phyloP scores from a whole-genome alignment of 495 filamentous ascomycete genomes.

The Penicillium riverlandense region DNA sequence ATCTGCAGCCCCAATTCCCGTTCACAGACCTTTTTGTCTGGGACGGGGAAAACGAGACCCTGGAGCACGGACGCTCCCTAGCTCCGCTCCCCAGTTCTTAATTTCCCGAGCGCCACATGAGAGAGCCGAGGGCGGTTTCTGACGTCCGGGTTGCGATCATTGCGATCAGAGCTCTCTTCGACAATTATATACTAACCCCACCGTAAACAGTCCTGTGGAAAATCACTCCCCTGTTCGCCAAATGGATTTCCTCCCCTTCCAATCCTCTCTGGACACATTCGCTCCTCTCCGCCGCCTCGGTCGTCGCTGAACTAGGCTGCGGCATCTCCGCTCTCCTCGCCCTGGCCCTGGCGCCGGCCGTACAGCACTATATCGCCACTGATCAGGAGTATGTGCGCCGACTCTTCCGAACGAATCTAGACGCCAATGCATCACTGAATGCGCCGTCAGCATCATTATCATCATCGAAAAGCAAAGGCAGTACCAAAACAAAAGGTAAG shows the following conservation, averaged over 20 bases:
- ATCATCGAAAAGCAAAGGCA: neutral
- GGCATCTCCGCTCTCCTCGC: constrained; percentile 76
- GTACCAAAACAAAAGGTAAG: neutral
- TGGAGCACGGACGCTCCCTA: neutral
- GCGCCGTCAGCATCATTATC: neutral
- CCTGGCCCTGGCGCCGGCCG: constrained; percentile 50
- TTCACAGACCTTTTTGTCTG: neutral
- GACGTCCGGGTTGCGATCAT: too few species aligned
- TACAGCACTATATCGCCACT: constrained; percentile 68
- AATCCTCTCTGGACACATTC: constrained; percentile 57
- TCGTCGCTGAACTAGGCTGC: constrained; percentile 76
- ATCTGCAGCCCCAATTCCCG: neutral
- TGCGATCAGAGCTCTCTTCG: too few species aligned
- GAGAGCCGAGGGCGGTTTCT: too few species aligned
- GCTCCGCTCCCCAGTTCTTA: too few species aligned
- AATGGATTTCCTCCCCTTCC: constrained; percentile 61
- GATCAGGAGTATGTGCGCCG: constrained; percentile 82
- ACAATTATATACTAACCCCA: too few species aligned
- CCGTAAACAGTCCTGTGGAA: constrained; percentile 69
- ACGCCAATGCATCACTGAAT: constrained; percentile 43
- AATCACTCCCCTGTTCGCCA: constrained; percentile 77
- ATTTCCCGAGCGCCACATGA: too few species aligned
- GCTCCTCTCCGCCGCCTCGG: constrained; percentile 48
- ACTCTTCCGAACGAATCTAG: constrained; percentile 66
- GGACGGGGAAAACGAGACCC: neutral